Evolutionary conservation across 1,139 yeast species (phyloP).

Genomic region (Hansenula lynferdii): DNA sequence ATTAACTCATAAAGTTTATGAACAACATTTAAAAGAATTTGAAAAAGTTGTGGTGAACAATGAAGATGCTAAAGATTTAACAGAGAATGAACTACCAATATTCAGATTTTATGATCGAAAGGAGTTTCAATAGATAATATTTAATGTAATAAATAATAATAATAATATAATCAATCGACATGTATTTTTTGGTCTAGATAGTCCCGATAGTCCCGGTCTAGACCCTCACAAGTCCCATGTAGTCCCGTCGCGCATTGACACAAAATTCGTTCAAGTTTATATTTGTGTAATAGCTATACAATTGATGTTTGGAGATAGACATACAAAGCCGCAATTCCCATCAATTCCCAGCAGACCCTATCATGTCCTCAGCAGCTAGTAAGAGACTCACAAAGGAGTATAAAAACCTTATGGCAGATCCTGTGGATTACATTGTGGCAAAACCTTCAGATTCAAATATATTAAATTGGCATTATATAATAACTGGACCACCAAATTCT

Average conservation of each 20-base stretch:
- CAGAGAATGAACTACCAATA: constrained; percentile 14
- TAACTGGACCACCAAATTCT: constrained; percentile 72
- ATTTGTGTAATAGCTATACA: too few species aligned
- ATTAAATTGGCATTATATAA: constrained; percentile 69
- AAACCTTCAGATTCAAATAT: constrained; percentile 65
- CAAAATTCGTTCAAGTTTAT: too few species aligned
- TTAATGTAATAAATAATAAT: too few species aligned
- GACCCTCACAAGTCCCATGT: too few species aligned
- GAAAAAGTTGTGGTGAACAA: constrained; percentile 1
- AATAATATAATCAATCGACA: too few species aligned
- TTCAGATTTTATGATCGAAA: constrained; percentile 9
- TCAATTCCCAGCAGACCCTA: too few species aligned
- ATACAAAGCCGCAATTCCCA: too few species aligned
- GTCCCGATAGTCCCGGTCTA: too few species aligned
- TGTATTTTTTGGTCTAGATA: too few species aligned
- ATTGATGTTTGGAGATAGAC: too few species aligned
- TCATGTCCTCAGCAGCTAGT: constrained; percentile 10
- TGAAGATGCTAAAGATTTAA: constrained; percentile 13
- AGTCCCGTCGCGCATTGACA: too few species aligned
- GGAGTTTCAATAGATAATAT: constrained; percentile 4
- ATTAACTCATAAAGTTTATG: constrained; percentile 10
- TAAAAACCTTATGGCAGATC: constrained; percentile 51
- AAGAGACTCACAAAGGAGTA: constrained; percentile 58
- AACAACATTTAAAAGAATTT: constrained; percentile 18
- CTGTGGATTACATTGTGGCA: constrained; percentile 64